Base-by-base conservation (phyloP, 441 rosid species). In the Cnidoscolus chayamansa region DNA sequence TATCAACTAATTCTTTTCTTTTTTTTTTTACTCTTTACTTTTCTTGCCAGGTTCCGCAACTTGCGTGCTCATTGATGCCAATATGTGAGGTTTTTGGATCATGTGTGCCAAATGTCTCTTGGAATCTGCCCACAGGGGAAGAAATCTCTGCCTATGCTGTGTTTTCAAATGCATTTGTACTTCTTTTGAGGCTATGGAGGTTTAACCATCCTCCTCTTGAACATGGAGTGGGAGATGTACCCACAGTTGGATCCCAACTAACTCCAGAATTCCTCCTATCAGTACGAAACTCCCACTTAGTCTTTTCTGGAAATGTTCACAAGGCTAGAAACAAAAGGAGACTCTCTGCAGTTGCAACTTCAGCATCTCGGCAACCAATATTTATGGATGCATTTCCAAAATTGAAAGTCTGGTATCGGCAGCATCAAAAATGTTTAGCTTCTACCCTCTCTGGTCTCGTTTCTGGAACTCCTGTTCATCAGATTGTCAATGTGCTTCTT, bases 21-120 rank as follows among this genome's bases (percentile, higher is more conserved):
- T 54, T 12, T 25, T 43, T 48, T 72, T 74, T 74, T 60, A 25
- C 70, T 70, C 71, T 48, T 74, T 63, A 6, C 67, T 37, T 32
- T 35, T 50, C 40, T 65, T 75, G 62, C 75, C 85, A 96, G 99
- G 88, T 86, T 77, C 97, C 98, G 61, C 88, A 90, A 53, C 96
- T 96, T 60, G 98, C 97, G 56, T 89, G 92, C 78, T 87, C 90
- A 8, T 79, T 96, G 86, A 88, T 96, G 90, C 98, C 97, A 63
- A 87, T 96, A 71, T 96, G 99, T 81, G 99, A 96, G 85, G 88
- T 84, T 77, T 96, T 96, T 78, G 99, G 99, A 54, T 90, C 97
- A 59, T 77, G 88, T 71, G 78, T 81, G 79, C 93, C 97, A 10
- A 86, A 79, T 80, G 81, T 83, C 63, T 84, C 92, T 11, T 93